Evolutionary conservation across 83 land plant genomes (phyloP), one percentile per base, ranked within the genome.

Genomic region (Picea abies): DNA sequence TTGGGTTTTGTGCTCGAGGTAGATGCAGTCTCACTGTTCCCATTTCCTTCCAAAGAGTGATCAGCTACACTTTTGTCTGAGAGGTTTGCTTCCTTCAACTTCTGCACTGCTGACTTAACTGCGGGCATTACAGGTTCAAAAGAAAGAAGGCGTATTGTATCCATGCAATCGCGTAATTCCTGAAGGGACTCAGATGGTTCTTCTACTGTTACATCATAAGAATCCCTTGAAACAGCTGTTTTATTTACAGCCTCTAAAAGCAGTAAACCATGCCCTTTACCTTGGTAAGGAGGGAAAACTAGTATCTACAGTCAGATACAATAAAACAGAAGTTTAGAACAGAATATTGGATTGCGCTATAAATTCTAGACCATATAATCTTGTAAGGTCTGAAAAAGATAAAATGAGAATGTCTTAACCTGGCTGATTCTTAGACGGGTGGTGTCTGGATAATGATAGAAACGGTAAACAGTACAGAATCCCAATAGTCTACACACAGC

Each of bases 201-300:
- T 41, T 41, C 44, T 41, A 41, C 0, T 41, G 44, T 41, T 41
- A 5, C 44, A 41, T 41, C 44, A 41, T 41, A 41, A 41, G 44
- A 41, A 41, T 41, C 6, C 0, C 0, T 41, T 6, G 0, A 5
- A 41, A 5, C 6, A 5, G 6, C 5, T 5, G 5, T 41, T 41
- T 41, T 41, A 41, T 41, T 41, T 41, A 41, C 44, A 41, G 5
- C 44, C 44, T 41, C 44, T 41, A 41, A 41, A 41, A 41, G 44
- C 4, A 41, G 44, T 41, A 90, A 86, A 6, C 97, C 99, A 84
- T 92, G 85, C 16, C 95, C 93, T 77, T 87, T 85, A 49, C 87
- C 87, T 79, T 96, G 97, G 71, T 94, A 96, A 35, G 95, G 96
- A 29, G 99, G 99, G 72, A 96, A 87, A n/a, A 94, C 95, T 69